These are phyloP conservation scores for Amaranthus hypochondriacus DNA, from an alignment of 148 eudicot genomes.

Conservation along the genomic window DNA sequence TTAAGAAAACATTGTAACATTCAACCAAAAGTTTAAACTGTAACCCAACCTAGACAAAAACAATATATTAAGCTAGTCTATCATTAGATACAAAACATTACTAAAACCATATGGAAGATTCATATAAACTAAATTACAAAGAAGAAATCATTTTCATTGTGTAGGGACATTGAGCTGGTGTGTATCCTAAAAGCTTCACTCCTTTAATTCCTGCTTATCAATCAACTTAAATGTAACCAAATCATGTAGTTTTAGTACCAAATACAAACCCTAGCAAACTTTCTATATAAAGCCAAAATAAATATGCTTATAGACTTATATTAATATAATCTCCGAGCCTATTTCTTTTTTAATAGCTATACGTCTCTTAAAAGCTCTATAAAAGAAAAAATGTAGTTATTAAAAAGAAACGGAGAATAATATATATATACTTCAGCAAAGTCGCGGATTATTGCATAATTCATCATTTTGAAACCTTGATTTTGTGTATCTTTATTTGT, in stretches of 20 bases:
- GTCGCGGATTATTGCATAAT: too few species aligned
- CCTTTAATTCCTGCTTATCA: background rate
- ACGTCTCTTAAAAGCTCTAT: too few species aligned
- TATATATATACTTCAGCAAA: too few species aligned
- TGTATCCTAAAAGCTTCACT: constrained; percentile 11
- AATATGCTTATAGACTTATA: background rate
- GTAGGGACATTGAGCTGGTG: constrained; percentile 6
- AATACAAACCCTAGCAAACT: background rate
- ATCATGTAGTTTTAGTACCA: background rate
- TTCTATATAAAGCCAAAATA: constrained; percentile 2
- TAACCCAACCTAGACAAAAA: too few species aligned
- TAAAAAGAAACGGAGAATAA: too few species aligned
- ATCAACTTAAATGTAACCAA: background rate
- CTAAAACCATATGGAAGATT: background rate
- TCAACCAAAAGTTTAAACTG: too few species aligned
- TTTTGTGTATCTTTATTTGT: constrained; percentile 7
- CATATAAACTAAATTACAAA: background rate
- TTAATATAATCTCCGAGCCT: too few species aligned
- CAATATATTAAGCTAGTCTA: background rate
- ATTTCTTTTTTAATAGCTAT: too few species aligned
- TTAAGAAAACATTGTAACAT: too few species aligned
- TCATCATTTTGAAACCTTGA: background rate
- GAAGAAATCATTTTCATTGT: background rate
- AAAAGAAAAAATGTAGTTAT: too few species aligned
- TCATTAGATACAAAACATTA: background rate